Evolutionary conservation across 169 alveolate species (phyloP), one percentile per base, ranked within the genome.

Genomic region (Babesia microti): DNA sequence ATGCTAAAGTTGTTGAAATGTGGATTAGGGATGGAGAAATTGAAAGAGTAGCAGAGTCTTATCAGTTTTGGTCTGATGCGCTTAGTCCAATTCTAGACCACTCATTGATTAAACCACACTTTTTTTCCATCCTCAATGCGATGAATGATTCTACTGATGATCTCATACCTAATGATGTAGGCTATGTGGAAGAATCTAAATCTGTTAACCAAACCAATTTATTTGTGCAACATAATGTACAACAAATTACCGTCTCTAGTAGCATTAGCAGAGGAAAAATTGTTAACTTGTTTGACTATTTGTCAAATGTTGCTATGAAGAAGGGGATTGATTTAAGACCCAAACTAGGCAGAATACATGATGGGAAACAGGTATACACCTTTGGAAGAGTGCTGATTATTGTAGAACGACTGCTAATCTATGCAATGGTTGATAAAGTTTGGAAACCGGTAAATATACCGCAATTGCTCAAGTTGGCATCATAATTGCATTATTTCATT

Each of bases 351-450:
- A 18, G 19, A 14, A 6, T 1, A 1, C 27, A 14, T n/a, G 65
- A 57, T 9, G 60, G 60, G 35, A 34, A 34, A 33, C 70, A 57
- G 24, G 39, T 57, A 12, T 57, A 57, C 30, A 26, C 47, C 0
- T 57, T 47, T 21, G 70, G 70, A 26, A 26, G 21, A 14, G 59
- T 53, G 1, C 21, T 28, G 14, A 11, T 57, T 1, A 0, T 17
- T 2, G 35, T 48, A n/a, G n/a, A n/a, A n/a, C n/a, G n/a, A n/a
- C n/a, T n/a, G n/a, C n/a, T n/a, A n/a, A n/a, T n/a, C n/a, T n/a
- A n/a, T n/a, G n/a, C n/a, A n/a, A n/a, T n/a, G n/a, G n/a, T n/a
- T n/a, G n/a, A n/a, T n/a, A n/a, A n/a, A n/a, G n/a, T n/a, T n/a
- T n/a, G n/a, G n/a, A n/a, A n/a, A n/a, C n/a, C n/a, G n/a, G n/a